These are phyloP conservation scores for Trifolium dubium DNA, from an alignment of 306 rosid genomes.

Conservation along the genomic window DNA sequence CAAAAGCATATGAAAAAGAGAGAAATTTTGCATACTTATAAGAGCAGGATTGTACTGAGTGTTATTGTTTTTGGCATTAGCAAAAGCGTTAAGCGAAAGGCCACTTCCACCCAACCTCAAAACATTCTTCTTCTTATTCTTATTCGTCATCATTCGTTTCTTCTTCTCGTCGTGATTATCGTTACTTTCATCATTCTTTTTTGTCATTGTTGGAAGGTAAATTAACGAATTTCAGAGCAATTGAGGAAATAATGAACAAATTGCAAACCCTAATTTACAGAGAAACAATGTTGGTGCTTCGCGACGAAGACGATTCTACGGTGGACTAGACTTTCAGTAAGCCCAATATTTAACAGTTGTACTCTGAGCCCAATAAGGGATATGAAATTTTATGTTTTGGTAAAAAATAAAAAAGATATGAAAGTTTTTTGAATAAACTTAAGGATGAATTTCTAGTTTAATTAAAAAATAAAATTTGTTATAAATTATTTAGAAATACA, in stretches of 20 bases:
- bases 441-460: too few relatives aligned
- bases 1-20: not conserved
- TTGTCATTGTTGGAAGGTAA: slow-evolving; percentile 52
- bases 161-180: slow-evolving; percentile 36
- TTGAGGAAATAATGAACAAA: not conserved
- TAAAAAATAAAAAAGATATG: too few relatives aligned
- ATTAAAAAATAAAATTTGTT: too few relatives aligned
- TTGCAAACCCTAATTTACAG: slow-evolving; percentile 43
- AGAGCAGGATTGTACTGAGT: slow-evolving; percentile 71
- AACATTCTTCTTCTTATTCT: slow-evolving; percentile 50
- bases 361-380: not conserved
- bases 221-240: slow-evolving; percentile 17
- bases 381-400: not conserved
- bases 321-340: not conserved
- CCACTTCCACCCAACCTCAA: slow-evolving; percentile 67
- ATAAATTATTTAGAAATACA: too few relatives aligned
- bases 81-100: slow-evolving; percentile 66
- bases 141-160: slow-evolving; percentile 38
- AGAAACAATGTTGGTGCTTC: not conserved
- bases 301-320: not conserved
- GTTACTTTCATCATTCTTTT: slow-evolving; percentile 44
- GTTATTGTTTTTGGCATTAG: slow-evolving; percentile 62
- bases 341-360: not conserved
- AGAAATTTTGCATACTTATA: slow-evolving; percentile 60
- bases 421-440: too few relatives aligned